Conservation (phyloP, 441 rosid species). For the Euphorbia corollata region DNA sequence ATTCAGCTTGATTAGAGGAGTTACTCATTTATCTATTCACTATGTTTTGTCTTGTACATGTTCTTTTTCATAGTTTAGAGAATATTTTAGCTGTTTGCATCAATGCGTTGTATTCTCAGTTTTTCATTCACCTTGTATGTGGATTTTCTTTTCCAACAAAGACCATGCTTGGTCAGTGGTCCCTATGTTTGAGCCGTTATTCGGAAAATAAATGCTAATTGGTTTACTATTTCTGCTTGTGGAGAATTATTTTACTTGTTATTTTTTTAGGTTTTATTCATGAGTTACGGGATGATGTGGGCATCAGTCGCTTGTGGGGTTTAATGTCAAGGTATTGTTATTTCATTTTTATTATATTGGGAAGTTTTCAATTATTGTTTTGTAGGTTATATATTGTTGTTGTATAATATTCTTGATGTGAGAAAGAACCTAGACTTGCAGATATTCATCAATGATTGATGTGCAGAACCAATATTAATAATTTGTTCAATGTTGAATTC, state of each 20-base stretch:
- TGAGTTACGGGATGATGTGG: conserved; percentile 76
- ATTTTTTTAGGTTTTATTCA: conserved; percentile 44
- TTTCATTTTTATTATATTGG: background rate
- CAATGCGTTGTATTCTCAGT: background rate
- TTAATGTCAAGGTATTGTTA: conserved; percentile 61
- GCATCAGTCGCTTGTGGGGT: conserved; percentile 79
- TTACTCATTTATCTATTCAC: background rate
- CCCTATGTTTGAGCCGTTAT: conserved; percentile 3
- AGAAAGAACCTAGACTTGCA: background rate
- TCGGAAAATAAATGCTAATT: background rate
- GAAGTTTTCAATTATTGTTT: background rate
- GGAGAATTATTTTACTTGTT: background rate
- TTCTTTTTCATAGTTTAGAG: conserved; percentile 6
- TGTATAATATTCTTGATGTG: background rate
- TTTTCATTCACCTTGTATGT: background rate
- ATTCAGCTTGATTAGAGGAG: conserved; percentile 4
- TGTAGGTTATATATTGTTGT: background rate
- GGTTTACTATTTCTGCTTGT: background rate
- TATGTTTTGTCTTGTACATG: background rate
- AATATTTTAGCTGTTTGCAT: background rate
- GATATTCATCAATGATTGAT: background rate
- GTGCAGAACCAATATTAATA: background rate
- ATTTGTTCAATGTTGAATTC: background rate
- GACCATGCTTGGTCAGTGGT: background rate
- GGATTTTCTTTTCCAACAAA: background rate